Base-by-base conservation (phyloP, 805 yeast species). In the Saccharomyces paradoxus region DNA sequence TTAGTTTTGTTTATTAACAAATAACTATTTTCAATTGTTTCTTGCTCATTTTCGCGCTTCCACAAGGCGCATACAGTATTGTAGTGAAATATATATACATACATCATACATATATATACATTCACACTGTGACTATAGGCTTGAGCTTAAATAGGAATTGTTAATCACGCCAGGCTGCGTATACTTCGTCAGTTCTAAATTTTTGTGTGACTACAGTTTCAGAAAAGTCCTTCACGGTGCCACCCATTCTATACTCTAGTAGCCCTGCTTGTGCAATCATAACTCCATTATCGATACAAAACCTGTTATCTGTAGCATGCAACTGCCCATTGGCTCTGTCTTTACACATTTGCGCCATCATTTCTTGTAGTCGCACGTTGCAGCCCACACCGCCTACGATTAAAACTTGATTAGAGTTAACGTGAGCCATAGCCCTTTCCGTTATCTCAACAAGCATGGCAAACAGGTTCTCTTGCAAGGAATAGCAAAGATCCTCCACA, bases 361-460 rank as follows among this genome's bases (percentile, higher is more conserved):
- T 94, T 63, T 88, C 84, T 68, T 94, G 99, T 56, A 94, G 74
- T 57, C 98, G 71, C 60, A 83, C 86, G 66, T 94, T 94, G 61
- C 96, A 89, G 0, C 99, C 99, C n/a, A 94, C 99, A 26, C 99
- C 99, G 12, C 99, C 99, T 2, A 94, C 99, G 51, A 94, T 89
- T 50, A 94, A 75, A 21, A 94, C 99, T 68, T 91, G 96, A 57
- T 81, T 80, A 3, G 95, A 80, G 61, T 85, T 84, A 2, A 92
- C 98, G 66, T 94, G 99, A 0, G 99, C 99, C 96, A 94, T 87
- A 2, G 99, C 99, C 44, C 99, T 77, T 67, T 94, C 99, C 0
- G 99, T 94, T 62, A 94, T 94, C 70, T 94, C 99, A 17, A 94
- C 97, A 56, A 94, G 78, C 99, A 94, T 94, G 10, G 97, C 90